phyloP scores from a whole-genome alignment of 2,329 filamentous ascomycete species.

The Aspergillus latus region DNA sequence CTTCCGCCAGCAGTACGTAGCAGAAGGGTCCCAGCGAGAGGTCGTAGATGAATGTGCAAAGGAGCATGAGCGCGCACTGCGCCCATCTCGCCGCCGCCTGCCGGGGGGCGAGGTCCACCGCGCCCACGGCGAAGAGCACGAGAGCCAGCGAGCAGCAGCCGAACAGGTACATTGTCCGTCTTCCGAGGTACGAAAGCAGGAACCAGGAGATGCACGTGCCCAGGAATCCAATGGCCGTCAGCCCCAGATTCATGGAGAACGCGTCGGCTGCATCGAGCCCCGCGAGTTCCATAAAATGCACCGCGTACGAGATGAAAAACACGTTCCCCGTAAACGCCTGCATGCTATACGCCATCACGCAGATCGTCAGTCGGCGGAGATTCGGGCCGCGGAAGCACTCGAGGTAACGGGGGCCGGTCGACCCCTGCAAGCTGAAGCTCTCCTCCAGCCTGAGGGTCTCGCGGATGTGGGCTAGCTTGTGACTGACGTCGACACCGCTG shows the following conservation, averaged over 20 bases:
- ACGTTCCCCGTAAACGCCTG: conserved; percentile 32
- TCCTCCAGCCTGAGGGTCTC: conserved; percentile 29
- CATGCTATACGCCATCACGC: conserved; percentile 31
- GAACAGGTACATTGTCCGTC: conserved; percentile 42
- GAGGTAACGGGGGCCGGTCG: conserved; percentile 13
- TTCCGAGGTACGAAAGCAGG: conserved; percentile 40
- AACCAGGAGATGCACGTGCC: conserved; percentile 47
- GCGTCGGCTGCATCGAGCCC: conserved; percentile 26
- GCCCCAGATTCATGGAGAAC: conserved; percentile 41
- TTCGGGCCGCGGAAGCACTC: conserved; percentile 32
- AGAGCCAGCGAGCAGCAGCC: conserved; percentile 37
- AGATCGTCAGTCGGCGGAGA: conserved; percentile 30
- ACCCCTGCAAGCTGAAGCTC: conserved; percentile 14
- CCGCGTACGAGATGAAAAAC: conserved; percentile 33
- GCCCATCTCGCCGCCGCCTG: conserved; percentile 36
- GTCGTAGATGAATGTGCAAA: conserved; percentile 48
- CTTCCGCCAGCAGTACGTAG: conserved; percentile 26
- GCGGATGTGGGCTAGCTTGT: conserved; percentile 29
- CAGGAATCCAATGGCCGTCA: conserved; percentile 45
- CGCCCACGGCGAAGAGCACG: conserved; percentile 40
- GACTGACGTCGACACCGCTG: conserved; percentile 21
- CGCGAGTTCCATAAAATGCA: conserved; percentile 39
- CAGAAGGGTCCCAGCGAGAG: conserved; percentile 7
- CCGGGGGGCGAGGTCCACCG: conserved; percentile 40
- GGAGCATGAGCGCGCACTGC: conserved; percentile 39